Conservation (phyloP, 139 green algal genomes). For the Coelastrella sp. region DNA sequence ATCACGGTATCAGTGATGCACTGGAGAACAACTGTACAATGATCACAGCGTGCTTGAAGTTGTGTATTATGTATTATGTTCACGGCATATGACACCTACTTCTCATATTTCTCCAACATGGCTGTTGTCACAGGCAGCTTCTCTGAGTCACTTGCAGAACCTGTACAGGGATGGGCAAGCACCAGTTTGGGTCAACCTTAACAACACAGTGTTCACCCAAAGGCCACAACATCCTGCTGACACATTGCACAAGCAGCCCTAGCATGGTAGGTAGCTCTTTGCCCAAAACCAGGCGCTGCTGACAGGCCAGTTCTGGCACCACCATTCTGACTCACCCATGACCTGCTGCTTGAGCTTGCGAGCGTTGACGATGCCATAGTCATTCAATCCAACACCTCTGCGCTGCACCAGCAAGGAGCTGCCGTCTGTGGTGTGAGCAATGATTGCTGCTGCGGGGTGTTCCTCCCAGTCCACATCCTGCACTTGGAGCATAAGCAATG, state of each 20-base stretch:
- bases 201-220: neutral
- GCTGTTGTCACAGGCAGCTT: neutral
- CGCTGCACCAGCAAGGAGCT: neutral
- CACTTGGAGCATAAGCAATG: too few species aligned
- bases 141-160: neutral
- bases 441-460: conserved; percentile 1
- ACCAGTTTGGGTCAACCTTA: neutral
- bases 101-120: conserved; percentile 3
- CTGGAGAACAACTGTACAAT: neutral
- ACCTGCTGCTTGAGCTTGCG: conserved; percentile 9
- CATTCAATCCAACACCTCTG: neutral
- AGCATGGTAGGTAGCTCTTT: neutral
- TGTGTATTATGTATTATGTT: too few species aligned
- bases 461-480: conserved; percentile 32
- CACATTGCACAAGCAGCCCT: neutral
- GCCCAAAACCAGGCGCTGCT: too few species aligned
- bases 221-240: neutral
- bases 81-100: neutral
- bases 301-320: too few species aligned
- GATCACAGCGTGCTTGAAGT: too few species aligned
- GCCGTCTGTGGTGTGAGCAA: conserved; percentile 23
- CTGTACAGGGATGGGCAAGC: neutral
- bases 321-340: neutral
- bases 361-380: conserved; percentile 11
- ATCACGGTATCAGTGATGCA: too few species aligned